Percentiles rank a stretch among this genome's conserved stretches.
phyloP scores from a whole-genome alignment of 768 basidiomycete genomes.

The Grammothele lineata region DNA sequence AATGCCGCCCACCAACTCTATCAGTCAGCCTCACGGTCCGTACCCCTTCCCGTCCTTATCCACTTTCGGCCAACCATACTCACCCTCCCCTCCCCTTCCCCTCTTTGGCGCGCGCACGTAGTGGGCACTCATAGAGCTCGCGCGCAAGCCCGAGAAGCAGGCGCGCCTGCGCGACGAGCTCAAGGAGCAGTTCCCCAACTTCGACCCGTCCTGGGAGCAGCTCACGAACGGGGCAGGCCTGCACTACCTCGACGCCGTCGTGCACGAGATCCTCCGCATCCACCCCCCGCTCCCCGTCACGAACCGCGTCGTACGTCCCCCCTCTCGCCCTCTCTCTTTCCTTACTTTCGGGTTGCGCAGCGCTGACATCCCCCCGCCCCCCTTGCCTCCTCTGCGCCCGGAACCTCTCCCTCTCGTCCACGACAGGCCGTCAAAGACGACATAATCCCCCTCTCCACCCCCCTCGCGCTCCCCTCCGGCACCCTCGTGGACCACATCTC shows the following conservation, averaged over 20 bases:
- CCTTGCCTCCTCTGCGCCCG: neutral
- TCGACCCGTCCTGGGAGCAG: constrained; percentile 53
- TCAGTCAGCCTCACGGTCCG: constrained; percentile 21
- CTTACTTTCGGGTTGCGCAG: neutral
- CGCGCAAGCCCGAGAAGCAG: constrained; percentile 41
- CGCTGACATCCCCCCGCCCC: too few relatives aligned
- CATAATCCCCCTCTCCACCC: constrained; percentile 32
- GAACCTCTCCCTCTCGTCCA: neutral
- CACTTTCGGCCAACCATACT: too few relatives aligned
- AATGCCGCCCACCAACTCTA: neutral
- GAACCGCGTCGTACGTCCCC: constrained; percentile 34
- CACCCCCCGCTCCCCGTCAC: constrained; percentile 37
- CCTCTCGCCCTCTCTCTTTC: neutral
- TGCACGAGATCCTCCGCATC: constrained; percentile 41
- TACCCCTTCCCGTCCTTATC: neutral
- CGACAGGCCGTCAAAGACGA: constrained; percentile 36
- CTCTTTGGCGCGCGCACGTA: constrained; percentile 4
- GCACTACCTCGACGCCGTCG: constrained; percentile 53
- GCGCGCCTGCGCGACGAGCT: constrained; percentile 48
- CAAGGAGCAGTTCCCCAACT: constrained; percentile 28
- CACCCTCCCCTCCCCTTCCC: too few relatives aligned
- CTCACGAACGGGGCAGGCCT: constrained; percentile 36
- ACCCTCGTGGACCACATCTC: constrained; percentile 28
- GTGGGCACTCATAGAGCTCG: constrained; percentile 59
- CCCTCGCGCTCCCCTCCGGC: constrained; percentile 16